Base-by-base conservation (phyloP, 176 grass and related monocot genomes). In the Ananas comosus region DNA sequence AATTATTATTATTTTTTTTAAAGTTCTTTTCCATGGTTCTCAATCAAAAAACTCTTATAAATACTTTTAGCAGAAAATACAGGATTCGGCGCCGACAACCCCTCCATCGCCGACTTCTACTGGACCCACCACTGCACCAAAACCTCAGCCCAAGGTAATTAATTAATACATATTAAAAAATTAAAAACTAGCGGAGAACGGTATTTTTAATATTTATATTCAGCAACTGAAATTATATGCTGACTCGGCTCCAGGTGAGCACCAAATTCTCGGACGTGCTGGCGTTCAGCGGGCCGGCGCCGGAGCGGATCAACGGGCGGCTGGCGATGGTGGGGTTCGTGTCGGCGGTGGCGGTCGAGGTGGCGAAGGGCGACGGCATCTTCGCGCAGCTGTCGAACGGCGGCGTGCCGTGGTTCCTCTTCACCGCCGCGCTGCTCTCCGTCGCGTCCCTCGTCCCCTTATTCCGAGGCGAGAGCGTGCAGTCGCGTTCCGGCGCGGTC, bases 311-410 rank as follows among this genome's bases (percentile, higher is more conserved):
- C 85, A 92, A 88, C 64, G 89, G 89, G 0, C 72, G 89, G 0
- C 65, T 92, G 3, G 89, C 89, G 0, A 92, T 92, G 89, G 72
- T 88, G 4, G 89, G 85, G 11, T 92, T 92, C 71, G 85, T 83
- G 66, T 61, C 85, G 4, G 89, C 89, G 25, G 51, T 88, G 5
- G 56, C 82, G n/a, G 85, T 92, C 0, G 89, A 92, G 85, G 69
- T 84, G 7, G 50, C 73, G 16, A 69, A 53, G 28, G 85, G 89
- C 1, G 73, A 51, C 2, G 85, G 75, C 0, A 63, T 92, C 1
- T 76, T 78, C 1, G 50, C 74, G 2, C 82, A 92, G 85, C 82
- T 66, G 1, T 49, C 69, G 1, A 85, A 64, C 51, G 85, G 85
- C 1, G 51, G 92, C 10, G 19, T 80, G 16, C 49, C 83, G 0